Evolutionary conservation across 148 eudicot genomes (phyloP).

Genomic region (Vaccinium vitisidaea): DNA sequence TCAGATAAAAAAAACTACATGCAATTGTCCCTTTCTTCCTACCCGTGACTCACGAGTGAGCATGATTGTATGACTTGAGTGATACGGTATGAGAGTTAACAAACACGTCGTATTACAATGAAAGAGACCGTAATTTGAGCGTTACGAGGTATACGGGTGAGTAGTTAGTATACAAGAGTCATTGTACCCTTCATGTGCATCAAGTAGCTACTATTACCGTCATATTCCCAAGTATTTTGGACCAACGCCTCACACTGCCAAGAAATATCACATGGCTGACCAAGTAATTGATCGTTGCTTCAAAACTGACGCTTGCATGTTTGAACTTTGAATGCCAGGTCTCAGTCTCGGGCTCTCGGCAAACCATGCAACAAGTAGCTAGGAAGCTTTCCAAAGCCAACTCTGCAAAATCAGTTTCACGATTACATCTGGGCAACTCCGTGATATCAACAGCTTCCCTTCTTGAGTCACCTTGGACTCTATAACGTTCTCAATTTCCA

Average conservation of each 20-base stretch:
- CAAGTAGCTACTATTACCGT: too few species aligned
- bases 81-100: too few species aligned
- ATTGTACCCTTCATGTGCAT: too few species aligned
- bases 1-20: too few species aligned
- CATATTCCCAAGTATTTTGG: too few species aligned
- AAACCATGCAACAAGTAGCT: background rate
- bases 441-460: background rate
- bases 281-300: background rate
- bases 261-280: background rate
- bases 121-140: too few species aligned
- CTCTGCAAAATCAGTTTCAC: background rate
- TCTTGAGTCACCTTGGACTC: background rate
- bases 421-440: background rate
- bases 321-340: background rate
- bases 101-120: too few species aligned
- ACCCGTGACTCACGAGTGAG: too few species aligned
- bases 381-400: background rate
- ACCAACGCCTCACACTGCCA: background rate
- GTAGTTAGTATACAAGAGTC: too few species aligned
- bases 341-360: background rate
- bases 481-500: background rate
- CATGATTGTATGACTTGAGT: too few species aligned
- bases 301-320: background rate
- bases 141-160: too few species aligned
- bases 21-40: too few species aligned